Percentiles rank a stretch among this genome's conserved stretches.
Conservation (phyloP, 2,329 filamentous ascomycete genomes). For the Fusarium sp. region DNA sequence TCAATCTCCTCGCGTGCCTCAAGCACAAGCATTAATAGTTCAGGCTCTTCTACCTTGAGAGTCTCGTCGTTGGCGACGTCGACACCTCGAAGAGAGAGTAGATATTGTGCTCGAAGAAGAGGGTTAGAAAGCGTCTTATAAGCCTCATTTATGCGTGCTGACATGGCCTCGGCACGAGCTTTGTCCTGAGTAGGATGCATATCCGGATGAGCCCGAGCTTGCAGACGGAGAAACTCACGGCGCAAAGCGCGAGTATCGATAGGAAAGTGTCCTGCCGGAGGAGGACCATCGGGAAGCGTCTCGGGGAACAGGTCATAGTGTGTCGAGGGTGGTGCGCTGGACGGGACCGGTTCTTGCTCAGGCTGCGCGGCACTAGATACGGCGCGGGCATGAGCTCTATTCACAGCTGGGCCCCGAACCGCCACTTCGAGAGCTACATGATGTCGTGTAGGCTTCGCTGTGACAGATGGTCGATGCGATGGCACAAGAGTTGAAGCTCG, state of each 20-base stretch:
- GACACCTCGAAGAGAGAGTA: conserved; percentile 78
- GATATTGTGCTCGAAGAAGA: conserved; percentile 86
- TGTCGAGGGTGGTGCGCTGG: conserved; percentile 53
- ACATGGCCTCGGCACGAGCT: conserved; percentile 77
- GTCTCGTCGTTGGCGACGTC: conserved; percentile 85
- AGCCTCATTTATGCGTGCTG: conserved; percentile 87
- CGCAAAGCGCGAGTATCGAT: conserved; percentile 78
- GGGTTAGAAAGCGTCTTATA: conserved; percentile 87
- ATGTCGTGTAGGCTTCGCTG: conserved; percentile 2
- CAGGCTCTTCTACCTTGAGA: conserved; percentile 72
- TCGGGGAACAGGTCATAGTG: conserved; percentile 91
- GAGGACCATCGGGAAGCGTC: conserved; percentile 80
- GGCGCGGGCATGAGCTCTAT: conserved; percentile 15
- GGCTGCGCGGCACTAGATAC: conserved; percentile 25
- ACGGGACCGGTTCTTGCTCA: conserved; percentile 5
- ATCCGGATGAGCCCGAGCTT: conserved; percentile 81
- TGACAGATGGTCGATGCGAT: conserved; percentile 24
- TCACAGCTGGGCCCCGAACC: background rate
- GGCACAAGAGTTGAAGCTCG: conserved; percentile 38
- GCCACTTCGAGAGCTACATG: conserved; percentile 6
- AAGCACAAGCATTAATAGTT: conserved; percentile 80
- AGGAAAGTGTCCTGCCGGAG: conserved; percentile 79
- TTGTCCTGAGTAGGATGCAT: conserved; percentile 66
- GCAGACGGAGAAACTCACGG: conserved; percentile 86
- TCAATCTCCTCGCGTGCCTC: conserved; percentile 83